phyloP scores from a whole-genome alignment of 768 basidiomycete species.

The Russula griseocarnosa region DNA sequence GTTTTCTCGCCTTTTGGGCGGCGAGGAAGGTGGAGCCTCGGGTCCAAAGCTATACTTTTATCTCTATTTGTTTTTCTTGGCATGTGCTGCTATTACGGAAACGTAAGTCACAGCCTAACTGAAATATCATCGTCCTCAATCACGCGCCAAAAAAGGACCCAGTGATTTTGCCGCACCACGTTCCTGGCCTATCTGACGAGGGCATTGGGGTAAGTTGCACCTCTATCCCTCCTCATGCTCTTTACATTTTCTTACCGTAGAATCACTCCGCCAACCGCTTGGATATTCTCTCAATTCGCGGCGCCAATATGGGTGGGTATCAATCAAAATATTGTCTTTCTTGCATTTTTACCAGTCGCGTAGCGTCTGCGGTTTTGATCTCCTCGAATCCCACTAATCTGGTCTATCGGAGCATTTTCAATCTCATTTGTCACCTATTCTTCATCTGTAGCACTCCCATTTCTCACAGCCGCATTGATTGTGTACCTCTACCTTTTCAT shows the following conservation, averaged over 20 bases:
- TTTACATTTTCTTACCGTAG: conserved; percentile 11
- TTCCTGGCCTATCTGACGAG: conserved; percentile 87
- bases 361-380: conserved; percentile 55
- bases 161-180: conserved; percentile 84
- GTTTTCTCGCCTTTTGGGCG: conserved; percentile 86
- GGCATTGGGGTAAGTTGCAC: conserved; percentile 45
- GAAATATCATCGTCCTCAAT: background rate
- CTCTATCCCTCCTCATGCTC: background rate
- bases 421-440: conserved; percentile 77
- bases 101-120: conserved; percentile 37
- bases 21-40: conserved; percentile 62
- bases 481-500: conserved; percentile 57
- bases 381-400: conserved; percentile 94
- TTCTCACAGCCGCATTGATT: conserved; percentile 58
- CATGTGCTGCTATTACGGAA: conserved; percentile 75
- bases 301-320: conserved; percentile 64
- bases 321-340: conserved; percentile 33
- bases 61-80: conserved; percentile 80
- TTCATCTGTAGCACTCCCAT: conserved; percentile 78
- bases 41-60: conserved; percentile 73
- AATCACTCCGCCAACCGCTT: conserved; percentile 48
- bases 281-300: conserved; percentile 74
- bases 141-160: conserved; percentile 51
- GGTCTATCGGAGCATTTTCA: conserved; percentile 78
- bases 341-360: background rate